A percentile compares a stretch with the other conserved stretches of the same genome.
phyloP scores from a whole-genome alignment of 163 green algal genomes.

The Scenedesmus sp. region DNA sequence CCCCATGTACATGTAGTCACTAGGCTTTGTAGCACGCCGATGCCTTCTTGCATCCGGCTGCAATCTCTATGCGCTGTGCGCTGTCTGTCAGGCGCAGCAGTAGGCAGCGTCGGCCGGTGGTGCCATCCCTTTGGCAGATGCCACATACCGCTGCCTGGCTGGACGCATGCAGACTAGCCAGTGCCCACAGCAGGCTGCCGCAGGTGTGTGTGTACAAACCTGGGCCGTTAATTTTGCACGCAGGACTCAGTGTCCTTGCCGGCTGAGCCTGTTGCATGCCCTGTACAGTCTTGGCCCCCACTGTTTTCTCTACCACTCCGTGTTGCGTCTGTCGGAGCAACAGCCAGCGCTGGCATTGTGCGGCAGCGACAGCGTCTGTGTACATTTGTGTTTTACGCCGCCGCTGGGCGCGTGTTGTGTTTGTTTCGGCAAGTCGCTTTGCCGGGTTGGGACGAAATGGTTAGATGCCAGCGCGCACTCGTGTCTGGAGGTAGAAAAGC shows the following conservation, averaged over 20 bases:
- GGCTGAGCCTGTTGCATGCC: not conserved
- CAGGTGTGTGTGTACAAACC: not conserved
- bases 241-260: not conserved
- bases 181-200: not conserved
- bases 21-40: not conserved
- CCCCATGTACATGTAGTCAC: not conserved
- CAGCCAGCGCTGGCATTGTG: not conserved
- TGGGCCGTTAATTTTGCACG: not conserved
- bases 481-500: not conserved
- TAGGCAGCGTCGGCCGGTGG: not conserved
- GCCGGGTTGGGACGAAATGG: not conserved
- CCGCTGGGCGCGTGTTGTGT: not conserved
- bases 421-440: not conserved
- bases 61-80: not conserved
- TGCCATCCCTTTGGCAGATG: not conserved
- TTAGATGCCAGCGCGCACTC: not conserved
- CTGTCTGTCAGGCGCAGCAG: not conserved
- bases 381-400: not conserved
- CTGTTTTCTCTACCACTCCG: not conserved
- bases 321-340: not conserved
- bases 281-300: not conserved
- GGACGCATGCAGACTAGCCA: not conserved
- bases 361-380: not conserved
- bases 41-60: not conserved
- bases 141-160: conserved; percentile 1